Evolutionary conservation across 106 monocot genomes (phyloP).

Genomic region (Ottelia alismoides): DNA sequence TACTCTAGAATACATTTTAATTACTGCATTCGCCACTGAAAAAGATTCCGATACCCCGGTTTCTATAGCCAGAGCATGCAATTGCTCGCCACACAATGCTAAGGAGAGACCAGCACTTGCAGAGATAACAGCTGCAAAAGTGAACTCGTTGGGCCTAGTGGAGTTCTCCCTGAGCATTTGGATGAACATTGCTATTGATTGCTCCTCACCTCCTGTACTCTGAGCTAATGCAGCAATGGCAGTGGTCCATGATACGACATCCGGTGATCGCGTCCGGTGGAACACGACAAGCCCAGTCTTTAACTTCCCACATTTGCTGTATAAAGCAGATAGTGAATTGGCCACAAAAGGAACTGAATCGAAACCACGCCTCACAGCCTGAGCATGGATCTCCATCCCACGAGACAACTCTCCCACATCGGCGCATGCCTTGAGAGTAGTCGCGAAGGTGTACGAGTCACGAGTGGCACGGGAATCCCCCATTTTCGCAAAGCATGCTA

Average conservation of each 20-base stretch:
- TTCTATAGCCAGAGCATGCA: constrained; percentile 29
- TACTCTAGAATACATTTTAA: constrained; percentile 52
- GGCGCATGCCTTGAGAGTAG: constrained; percentile 57
- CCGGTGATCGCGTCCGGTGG: constrained; percentile 23
- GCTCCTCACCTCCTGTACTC: constrained; percentile 26
- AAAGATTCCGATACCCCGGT: constrained; percentile 22
- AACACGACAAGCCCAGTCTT: constrained; percentile 23
- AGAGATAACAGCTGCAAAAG: constrained; percentile 45
- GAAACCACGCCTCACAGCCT: constrained; percentile 32
- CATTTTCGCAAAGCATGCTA: constrained; percentile 42
- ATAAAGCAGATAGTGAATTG: constrained; percentile 57
- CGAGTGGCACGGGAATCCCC: constrained; percentile 10
- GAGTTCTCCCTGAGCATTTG: constrained; percentile 17
- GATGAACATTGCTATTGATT: constrained; percentile 41
- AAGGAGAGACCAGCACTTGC: constrained; percentile 28
- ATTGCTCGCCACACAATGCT: constrained; percentile 39
- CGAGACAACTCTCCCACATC: constrained; percentile 17
- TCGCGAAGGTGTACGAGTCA: constrained; percentile 68
- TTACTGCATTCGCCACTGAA: constrained; percentile 49
- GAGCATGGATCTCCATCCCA: constrained; percentile 61
- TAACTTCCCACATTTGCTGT: constrained; percentile 33
- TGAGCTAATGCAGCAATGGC: constrained; percentile 41
- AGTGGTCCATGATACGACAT: constrained; percentile 76
- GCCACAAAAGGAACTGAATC: constrained; percentile 45
- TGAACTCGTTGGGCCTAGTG: constrained; percentile 56